Base-by-base conservation (phyloP, 148 eudicot genomes). In the Talinum fruticosum region DNA sequence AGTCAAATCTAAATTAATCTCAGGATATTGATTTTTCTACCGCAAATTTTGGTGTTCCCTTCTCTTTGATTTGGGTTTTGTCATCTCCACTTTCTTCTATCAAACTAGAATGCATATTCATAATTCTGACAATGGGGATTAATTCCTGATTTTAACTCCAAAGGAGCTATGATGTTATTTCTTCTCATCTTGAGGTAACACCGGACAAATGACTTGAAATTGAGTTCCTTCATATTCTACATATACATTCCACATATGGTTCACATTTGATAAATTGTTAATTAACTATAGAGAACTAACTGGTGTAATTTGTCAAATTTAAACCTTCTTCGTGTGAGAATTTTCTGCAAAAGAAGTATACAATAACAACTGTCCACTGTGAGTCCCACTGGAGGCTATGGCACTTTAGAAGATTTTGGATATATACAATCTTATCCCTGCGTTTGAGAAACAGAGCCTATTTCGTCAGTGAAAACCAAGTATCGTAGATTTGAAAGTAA, bases 61-160 rank as follows among this genome's bases (percentile, higher is more conserved):
- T 51, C 23, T 51, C 0, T 51, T 19, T n/a, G 10, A 32, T 66
- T 26, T 28, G 29, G 30, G 32, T 4, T 41, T 41, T 41, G 4
- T 33, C 33, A 8, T 28, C 28, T 28, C 30, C 54, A 16, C 53
- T 71, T 70, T 19, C 30, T 1, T 72, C 18, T 45, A 2, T 12
- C 14, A 19, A 72, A 45, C 1, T 72, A 72, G 75, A 33, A 71
- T 71, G 75, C 49, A 45, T n/a, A 72, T 45, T 37, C 61, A 72
- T 6, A 12, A 47, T 1, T 8, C 18, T 0, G 59, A 13, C 37
- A 51, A 2, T 51, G 13, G 37, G 61, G n/a, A 47, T 72, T n/a
- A 29, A 54, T 72, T 28, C 75, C 6, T 10, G 59, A 45, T 26
- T 72, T 61, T 28, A 72, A 18, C 75, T 72, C 61, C 61, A 38